Evolutionary conservation across 1,284 basidiomycete species (phyloP).

Genomic region (Clitocybe nebularis): DNA sequence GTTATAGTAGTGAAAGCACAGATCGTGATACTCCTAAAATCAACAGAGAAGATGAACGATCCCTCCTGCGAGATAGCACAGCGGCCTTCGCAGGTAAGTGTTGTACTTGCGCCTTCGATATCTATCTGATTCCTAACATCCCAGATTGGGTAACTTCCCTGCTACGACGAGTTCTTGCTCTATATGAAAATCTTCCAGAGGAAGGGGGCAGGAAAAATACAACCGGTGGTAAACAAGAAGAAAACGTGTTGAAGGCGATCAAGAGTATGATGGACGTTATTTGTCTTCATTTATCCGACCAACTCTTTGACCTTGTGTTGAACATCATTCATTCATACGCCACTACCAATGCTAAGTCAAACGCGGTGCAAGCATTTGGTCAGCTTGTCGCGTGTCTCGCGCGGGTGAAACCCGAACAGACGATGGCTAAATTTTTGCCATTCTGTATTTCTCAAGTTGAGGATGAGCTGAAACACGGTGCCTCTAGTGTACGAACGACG

Average conservation of each 20-base stretch:
- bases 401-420: slow-evolving; percentile 74
- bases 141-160: slow-evolving; percentile 88
- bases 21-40: slow-evolving; percentile 43
- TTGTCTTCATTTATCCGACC: slow-evolving; percentile 85
- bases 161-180: slow-evolving; percentile 79
- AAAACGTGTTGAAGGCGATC: slow-evolving; percentile 77
- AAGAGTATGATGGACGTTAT: slow-evolving; percentile 83
- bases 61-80: slow-evolving; percentile 74
- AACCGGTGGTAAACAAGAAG: slow-evolving; percentile 85
- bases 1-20: too few relatives aligned
- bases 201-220: slow-evolving; percentile 81
- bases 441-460: slow-evolving; percentile 80
- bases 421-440: slow-evolving; percentile 78
- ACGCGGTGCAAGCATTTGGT: slow-evolving; percentile 87
- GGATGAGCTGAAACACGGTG: slow-evolving; percentile 86
- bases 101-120: slow-evolving; percentile 1
- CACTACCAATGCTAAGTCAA: slow-evolving; percentile 82
- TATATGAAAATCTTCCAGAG: slow-evolving; percentile 94
- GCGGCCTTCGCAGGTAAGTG: slow-evolving; percentile 70
- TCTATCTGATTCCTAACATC: slow-evolving; percentile 9
- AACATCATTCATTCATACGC: slow-evolving; percentile 86
- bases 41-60: slow-evolving; percentile 69
- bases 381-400: slow-evolving; percentile 88
- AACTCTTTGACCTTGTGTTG: slow-evolving; percentile 83
- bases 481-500: slow-evolving; percentile 89